Evolutionary conservation across 345 rosid species (phyloP), one percentile per base, ranked within the genome.

Genomic region (Salix purpurea): DNA sequence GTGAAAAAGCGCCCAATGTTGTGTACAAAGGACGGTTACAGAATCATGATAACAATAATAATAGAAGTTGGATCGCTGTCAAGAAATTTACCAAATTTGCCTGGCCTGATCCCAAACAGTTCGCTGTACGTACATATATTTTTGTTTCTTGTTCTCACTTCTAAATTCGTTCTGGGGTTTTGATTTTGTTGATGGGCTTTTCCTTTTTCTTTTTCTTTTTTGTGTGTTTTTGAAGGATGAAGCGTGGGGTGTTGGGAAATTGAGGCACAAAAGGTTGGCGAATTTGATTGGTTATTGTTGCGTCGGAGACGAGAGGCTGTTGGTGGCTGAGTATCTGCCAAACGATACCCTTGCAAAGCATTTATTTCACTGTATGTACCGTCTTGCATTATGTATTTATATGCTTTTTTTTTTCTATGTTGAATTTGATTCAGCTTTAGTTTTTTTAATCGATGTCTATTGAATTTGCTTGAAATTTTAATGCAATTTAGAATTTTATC

Each of bases 251-350:
- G 91, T 92, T 15, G 95, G 97, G 50, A 91, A 82, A 83, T 74
- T 94, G 86, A 88, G 95, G 83, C 91, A 91, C 74, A 83, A 75
- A 67, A 87, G 90, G 77, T 64, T 94, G 66, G 97, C 91, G 50
- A 93, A 94, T 86, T 87, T 94, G 91, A 88, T 94, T 74, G 98
- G 98, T 30, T 94, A 91, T 73, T 94, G 97, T 79, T 94, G 97
- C 78, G 94, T 92, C 61, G 98, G 97, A 15, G 97, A 94, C 76
- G 97, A 94, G 85, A 91, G 98, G 81, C 70, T 94, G 84, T 91
- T 94, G 69, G 97, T 93, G 67, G 91, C 98, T 0, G 98, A 94
- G 78, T 91, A 85, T 80, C 89, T 94, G 97, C 91, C 97, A 16
- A 91, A 92, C 76, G 94, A 92, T 70, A 93, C 92, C 26, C 96